Evolutionary conservation across 2,329 filamentous ascomycete species (phyloP), one percentile per base, ranked within the genome.

Genomic region (Piedraia hortae): DNA sequence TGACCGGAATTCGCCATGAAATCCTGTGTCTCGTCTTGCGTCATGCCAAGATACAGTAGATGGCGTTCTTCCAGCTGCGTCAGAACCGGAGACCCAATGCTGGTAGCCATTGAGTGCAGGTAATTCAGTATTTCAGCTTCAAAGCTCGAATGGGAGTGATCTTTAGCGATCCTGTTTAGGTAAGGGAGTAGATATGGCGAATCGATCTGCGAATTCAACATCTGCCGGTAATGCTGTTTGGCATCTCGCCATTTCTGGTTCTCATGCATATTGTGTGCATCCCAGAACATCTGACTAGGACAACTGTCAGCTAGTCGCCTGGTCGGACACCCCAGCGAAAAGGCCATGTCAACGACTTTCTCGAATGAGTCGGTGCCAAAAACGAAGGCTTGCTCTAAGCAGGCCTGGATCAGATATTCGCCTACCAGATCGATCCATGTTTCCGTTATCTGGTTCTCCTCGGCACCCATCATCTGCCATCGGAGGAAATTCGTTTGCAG

Each of bases 61-160:
- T 46, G 38, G 1, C 54, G 53, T 12, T 43, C 43, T 29, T 62
- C 56, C 3, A 62, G 40, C 29, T 62, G 57, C 1, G 49, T 33
- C 1, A 62, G 43, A 10, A 60, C 41, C 0, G 59, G 59, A 14
- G 44, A 38, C 10, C 49, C 36, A 10, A 56, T 35, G 4, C 37
- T 41, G 2, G 41, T 34, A 26, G 56, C 45, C 7, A 62, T 34
- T 13, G 42, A 36, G 1, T 37, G 30, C 4, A 62, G 29, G 26
- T 53, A 54, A 0, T 38, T 35, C 3, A 51, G 28, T 2, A 59
- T 28, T 1, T 31, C 28, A 3, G 33, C 26, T 19, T 53, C 48
- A 16, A 57, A 51, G 3, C 35, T 31, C 6, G 26, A 30, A 5
- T 44, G 38, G 23, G 39, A 45, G 21, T 42, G 36, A 3, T 29